A percentile compares a stretch with the other conserved stretches of the same genome.
Conservation (phyloP, 2,329 filamentous ascomycete genomes). For the Arthrobotrys entomopaga region DNA sequence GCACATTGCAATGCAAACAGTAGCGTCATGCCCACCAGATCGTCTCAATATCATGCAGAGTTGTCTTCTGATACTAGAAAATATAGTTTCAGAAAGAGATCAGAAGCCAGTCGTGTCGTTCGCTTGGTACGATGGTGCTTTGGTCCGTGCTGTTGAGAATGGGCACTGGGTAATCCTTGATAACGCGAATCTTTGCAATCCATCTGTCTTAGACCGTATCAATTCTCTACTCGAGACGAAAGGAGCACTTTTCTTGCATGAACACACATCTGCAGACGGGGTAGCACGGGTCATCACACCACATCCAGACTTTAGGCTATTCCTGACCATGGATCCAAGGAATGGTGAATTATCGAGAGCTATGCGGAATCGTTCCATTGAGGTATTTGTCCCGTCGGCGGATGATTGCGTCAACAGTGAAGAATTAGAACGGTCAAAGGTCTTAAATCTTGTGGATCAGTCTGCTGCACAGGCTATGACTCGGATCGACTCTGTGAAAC, state of each 20-base stretch:
- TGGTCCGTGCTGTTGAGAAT: slow-evolving; percentile 84
- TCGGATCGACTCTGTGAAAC: slow-evolving; percentile 32
- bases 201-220: slow-evolving; percentile 90
- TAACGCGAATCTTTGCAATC: slow-evolving; percentile 95
- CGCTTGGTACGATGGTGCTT: slow-evolving; percentile 93
- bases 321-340: slow-evolving; percentile 89
- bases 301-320: slow-evolving; percentile 88
- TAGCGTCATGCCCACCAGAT: background rate
- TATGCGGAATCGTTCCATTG: slow-evolving; percentile 94
- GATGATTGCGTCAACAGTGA: slow-evolving; percentile 45
- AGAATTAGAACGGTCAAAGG: slow-evolving; percentile 20
- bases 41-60: slow-evolving; percentile 1
- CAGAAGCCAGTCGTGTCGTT: slow-evolving; percentile 72
- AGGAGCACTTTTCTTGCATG: slow-evolving; percentile 88
- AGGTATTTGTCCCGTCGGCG: slow-evolving; percentile 71
- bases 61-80: slow-evolving; percentile 10
- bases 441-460: slow-evolving; percentile 40
- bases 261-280: slow-evolving; percentile 85
- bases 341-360: slow-evolving; percentile 94
- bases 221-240: slow-evolving; percentile 94
- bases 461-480: slow-evolving; percentile 29
- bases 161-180: slow-evolving; percentile 95
- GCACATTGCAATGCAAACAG: background rate
- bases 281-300: slow-evolving; percentile 81
- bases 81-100: slow-evolving; percentile 21